Evolutionary conservation across 2,329 filamentous ascomycete species (phyloP), one percentile per base, ranked within the genome.

Genomic region (Diaporthe citri): DNA sequence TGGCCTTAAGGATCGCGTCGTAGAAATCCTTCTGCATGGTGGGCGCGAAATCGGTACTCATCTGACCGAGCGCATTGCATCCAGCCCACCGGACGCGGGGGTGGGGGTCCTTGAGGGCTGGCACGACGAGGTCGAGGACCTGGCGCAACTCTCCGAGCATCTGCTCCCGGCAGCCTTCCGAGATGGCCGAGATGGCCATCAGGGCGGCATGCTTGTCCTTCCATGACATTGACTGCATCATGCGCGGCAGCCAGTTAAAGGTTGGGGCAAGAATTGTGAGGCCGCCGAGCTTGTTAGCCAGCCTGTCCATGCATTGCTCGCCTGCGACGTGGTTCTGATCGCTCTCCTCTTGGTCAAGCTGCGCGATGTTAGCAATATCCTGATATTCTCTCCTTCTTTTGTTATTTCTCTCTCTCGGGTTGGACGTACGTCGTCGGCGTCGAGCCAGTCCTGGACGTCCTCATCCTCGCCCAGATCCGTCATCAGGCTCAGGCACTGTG

Each of bases 161-260:
- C 77, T 98, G 88, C 36, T 98, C 96, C 75, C 95, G 93, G 82
- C 97, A 99, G 51, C 97, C 97, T 84, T 99, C 97, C 0, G 97
- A 98, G 77, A 99, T 99, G 78, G 97, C 97, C 3, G 96, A 98
- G 76, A 99, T 98, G 34, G 97, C 97, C 97, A 99, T 99, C 71
- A 99, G 90, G 62, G 97, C 97, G 43, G 97, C 97, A 84, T 99
- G 97, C 77, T 96, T 92, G 83, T 99, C 97, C 81, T 95, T 92
- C 97, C 97, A 99, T 41, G 95, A 92, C 79, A 94, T 93, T 1
- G 97, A 98, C 72, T 93, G 95, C 92, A 98, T 97, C 97, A 99
- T 99, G 77, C 95, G 91, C 13, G 97, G 97, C 52, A 99, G 91
- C 97, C 97, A 99, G 83, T 94, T 93, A 85, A 98, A 99, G 0